Percentiles rank a stretch among this genome's conserved stretches.
Conservation (phyloP, 2,329 filamentous ascomycete genomes). For the Emmonsiellopsis sp. region DNA sequence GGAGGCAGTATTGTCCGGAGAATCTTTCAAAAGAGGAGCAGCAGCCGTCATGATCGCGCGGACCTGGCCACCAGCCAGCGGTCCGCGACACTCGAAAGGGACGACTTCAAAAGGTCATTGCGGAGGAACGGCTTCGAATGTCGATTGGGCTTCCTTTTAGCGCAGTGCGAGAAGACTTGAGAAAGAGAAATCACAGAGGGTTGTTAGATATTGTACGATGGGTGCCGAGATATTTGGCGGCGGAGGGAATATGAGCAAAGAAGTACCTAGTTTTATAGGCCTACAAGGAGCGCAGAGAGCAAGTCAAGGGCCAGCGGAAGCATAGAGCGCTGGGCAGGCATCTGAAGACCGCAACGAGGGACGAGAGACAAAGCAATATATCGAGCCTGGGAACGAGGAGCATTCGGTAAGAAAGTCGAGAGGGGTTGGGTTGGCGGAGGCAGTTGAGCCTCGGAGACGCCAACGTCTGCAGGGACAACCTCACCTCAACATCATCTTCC, state of each 20-base stretch:
- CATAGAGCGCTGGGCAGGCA: neutral
- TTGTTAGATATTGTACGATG: neutral
- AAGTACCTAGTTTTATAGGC: neutral
- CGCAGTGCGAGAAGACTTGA: neutral
- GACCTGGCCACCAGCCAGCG: neutral
- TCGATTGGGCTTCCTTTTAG: neutral
- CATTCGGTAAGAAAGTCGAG: neutral
- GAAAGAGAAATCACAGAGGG: neutral
- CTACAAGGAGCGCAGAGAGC: neutral
- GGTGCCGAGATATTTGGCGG: neutral
- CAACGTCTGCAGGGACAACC: neutral
- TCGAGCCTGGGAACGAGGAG: neutral
- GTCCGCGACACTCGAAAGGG: neutral
- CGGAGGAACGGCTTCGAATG: neutral
- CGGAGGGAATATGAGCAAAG: neutral
- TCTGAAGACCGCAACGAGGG: neutral
- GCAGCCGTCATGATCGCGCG: neutral
- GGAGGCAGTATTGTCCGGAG: neutral
- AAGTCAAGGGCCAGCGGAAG: neutral
- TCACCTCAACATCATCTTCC: too few relatives aligned
- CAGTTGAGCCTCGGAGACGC: neutral
- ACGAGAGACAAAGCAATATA: neutral
- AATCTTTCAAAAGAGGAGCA: neutral
- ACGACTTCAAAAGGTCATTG: neutral
- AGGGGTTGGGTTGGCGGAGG: neutral